Base-by-base conservation (phyloP, 768 basidiomycete genomes). In the Psilocybe azurescens region DNA sequence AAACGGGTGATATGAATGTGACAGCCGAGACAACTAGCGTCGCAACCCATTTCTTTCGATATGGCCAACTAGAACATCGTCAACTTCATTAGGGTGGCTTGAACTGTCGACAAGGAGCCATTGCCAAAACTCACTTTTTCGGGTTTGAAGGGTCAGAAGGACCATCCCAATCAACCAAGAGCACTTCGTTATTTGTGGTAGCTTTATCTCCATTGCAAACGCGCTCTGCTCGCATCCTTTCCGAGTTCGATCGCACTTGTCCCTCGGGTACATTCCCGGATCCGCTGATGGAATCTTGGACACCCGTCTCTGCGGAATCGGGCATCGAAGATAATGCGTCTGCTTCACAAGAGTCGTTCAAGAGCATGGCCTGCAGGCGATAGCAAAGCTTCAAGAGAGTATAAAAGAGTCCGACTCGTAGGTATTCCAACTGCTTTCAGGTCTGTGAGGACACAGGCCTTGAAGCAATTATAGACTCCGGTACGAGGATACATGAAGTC, bases 1-100 rank as follows among this genome's bases (percentile, higher is more conserved):
- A 86, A 0, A 91, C 78, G 0, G 90, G 88, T 5, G 78, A 80
- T 36, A 90, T 88, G 69, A 90, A 88, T 0, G 89, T 88, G 69
- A 89, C 91, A 0, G 79, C 76, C 0, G 89, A 89, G 0, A 90
- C 84, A 28, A 89, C 80, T 13, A 81, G 65, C 0, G 87, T 89
- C 0, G 85, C 85, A 0, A 78, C 81, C 89, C 89, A 90, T 79
- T 89, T 90, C 65, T 75, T 77, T 20, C 69, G 76, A 56, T 78
- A 81, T 4, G 78, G 69, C 89, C 89, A 90, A 69, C 89, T 87
- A 47, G n/a, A 20, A 20, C 20, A 44, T 10, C 13, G 11, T 44
- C n/a, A 10, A 47, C 18, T 24, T 51, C 5, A 13, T 33, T 38
- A 48, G 54, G n/a, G 47, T 20, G 6, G 6, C 13, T 46, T 28